Evolutionary conservation across 768 basidiomycete species (phyloP).

Genomic region (Hemileccinum impolitum): DNA sequence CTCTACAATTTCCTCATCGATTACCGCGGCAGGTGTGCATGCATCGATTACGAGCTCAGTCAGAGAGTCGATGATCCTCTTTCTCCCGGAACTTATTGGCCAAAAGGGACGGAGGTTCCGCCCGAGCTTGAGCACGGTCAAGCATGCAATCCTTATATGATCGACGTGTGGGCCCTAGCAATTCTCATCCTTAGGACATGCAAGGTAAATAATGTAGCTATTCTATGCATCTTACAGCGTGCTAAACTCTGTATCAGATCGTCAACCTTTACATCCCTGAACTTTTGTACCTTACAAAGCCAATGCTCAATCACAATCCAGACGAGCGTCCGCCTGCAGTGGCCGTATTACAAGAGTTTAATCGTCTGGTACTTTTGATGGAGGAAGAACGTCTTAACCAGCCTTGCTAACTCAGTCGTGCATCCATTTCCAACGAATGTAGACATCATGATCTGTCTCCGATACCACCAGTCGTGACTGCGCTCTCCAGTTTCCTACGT

Average conservation of each 20-base stretch:
- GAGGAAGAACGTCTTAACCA: constrained; percentile 31
- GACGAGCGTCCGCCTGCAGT: constrained; percentile 49
- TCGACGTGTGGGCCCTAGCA: constrained; percentile 73
- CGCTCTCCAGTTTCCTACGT: constrained; percentile 60
- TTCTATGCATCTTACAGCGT: neutral
- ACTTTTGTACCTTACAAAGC: constrained; percentile 50
- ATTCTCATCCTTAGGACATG: constrained; percentile 61
- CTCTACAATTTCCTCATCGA: constrained; percentile 66
- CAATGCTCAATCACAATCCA: constrained; percentile 57
- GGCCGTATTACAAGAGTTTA: constrained; percentile 49
- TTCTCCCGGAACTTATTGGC: constrained; percentile 38
- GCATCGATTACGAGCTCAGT: constrained; percentile 72
- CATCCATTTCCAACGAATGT: neutral
- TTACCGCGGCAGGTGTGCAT: constrained; percentile 61
- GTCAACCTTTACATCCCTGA: constrained; percentile 58
- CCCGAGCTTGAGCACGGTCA: constrained; percentile 62
- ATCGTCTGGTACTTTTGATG: constrained; percentile 44
- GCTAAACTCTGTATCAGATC: constrained; percentile 36
- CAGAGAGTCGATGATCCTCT: constrained; percentile 44
- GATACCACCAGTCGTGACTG: neutral
- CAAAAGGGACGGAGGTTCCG: constrained; percentile 63
- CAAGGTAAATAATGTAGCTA: constrained; percentile 43
- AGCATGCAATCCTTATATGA: constrained; percentile 57
- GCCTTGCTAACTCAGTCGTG: constrained; percentile 14
- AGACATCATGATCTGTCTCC: constrained; percentile 12